Percentiles rank a stretch among this genome's conserved stretches.
Evolutionary conservation across 768 basidiomycete species (phyloP).

Genomic region (Mycena sanguinolenta): DNA sequence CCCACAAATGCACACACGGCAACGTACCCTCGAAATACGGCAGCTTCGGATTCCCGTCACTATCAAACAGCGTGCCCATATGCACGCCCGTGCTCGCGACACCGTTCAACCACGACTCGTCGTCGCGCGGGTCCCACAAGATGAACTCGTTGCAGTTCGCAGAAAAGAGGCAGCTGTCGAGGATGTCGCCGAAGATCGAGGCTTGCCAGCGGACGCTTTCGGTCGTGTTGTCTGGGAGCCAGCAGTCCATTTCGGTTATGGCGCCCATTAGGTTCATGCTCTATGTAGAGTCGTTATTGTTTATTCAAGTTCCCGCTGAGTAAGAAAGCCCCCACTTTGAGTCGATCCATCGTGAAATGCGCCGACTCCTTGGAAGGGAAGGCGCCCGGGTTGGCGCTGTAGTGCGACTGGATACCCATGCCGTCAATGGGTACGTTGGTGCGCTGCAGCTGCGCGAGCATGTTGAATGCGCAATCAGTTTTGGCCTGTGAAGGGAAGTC

Average conservation of each 20-base stretch:
- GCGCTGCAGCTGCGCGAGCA: slow-evolving; percentile 19
- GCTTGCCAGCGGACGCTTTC: slow-evolving; percentile 34
- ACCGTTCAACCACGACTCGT: slow-evolving; percentile 33
- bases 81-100: slow-evolving; percentile 18
- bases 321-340: slow-evolving; percentile 19
- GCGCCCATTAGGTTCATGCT: slow-evolving; percentile 32
- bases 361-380: slow-evolving; percentile 36
- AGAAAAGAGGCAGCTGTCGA: slow-evolving; percentile 28
- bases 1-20: not conserved
- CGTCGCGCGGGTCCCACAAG: slow-evolving; percentile 34
- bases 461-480: slow-evolving; percentile 35
- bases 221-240: slow-evolving; percentile 34
- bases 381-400: slow-evolving; percentile 32
- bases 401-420: slow-evolving; percentile 36
- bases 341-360: slow-evolving; percentile 36
- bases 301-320: no score
- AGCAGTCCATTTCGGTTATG: slow-evolving; percentile 35
- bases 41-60: slow-evolving; percentile 28
- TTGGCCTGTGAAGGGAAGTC: slow-evolving; percentile 35
- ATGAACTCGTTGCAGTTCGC: slow-evolving; percentile 34
- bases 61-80: slow-evolving; percentile 31
- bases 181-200: slow-evolving; percentile 34
- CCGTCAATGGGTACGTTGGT: slow-evolving; percentile 31
- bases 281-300: not conserved
- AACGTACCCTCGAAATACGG: slow-evolving; percentile 32